phyloP scores from a whole-genome alignment of 2,329 filamentous ascomycete genomes.

The Penicillium sp. region DNA sequence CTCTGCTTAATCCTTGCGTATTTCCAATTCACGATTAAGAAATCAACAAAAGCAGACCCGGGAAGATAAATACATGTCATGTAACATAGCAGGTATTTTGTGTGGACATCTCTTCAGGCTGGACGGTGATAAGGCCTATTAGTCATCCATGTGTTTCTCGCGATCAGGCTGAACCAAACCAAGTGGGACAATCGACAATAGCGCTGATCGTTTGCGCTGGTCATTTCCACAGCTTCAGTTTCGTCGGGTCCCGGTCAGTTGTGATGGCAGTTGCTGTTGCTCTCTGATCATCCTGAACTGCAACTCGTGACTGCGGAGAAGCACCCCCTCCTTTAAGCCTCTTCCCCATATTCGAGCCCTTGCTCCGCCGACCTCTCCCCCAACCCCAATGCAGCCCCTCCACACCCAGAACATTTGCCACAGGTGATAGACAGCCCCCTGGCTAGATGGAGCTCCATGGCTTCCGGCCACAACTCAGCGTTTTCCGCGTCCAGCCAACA shows the following conservation, averaged over 20 bases:
- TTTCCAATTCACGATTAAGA: too few species aligned
- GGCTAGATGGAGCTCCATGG: constrained; percentile 45
- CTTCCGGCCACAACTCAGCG: constrained; percentile 42
- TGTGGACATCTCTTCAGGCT: neutral
- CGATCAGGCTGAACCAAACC: constrained; percentile 15
- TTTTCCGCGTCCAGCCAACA: constrained; percentile 43
- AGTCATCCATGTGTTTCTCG: constrained; percentile 22
- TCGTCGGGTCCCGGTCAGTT: constrained; percentile 1
- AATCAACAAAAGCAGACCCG: too few species aligned
- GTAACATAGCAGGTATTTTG: neutral
- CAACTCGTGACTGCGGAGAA: constrained; percentile 22
- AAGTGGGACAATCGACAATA: constrained; percentile 12
- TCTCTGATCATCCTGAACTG: constrained; percentile 11
- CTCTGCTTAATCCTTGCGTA: too few species aligned
- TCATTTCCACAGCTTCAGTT: neutral
- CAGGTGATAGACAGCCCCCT: constrained; percentile 34
- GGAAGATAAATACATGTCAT: neutral
- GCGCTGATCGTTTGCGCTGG: constrained; percentile 7
- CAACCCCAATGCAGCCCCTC: constrained; percentile 32
- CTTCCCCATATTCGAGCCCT: constrained; percentile 22
- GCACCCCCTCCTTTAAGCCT: constrained; percentile 18
- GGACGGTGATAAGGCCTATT: constrained; percentile 11
- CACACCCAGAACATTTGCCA: constrained; percentile 24
- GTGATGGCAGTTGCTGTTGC: constrained; percentile 10
- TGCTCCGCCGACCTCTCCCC: constrained; percentile 20